Evolutionary conservation across 441 rosid species (phyloP).

Genomic region (Aquilaria agallochum): DNA sequence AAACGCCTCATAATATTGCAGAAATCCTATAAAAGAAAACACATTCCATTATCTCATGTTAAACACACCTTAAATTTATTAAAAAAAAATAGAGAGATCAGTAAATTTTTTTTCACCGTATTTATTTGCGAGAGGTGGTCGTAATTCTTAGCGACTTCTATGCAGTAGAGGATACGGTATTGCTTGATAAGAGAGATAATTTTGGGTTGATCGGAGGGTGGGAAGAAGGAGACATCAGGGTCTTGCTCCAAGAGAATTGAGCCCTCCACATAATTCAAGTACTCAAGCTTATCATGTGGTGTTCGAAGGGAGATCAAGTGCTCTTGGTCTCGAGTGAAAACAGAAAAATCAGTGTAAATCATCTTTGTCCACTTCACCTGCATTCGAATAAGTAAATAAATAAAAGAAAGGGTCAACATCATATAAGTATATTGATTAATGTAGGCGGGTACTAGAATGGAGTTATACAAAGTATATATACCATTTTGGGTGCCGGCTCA

Average conservation of each 20-base stretch:
- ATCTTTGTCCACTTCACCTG: conserved; percentile 85
- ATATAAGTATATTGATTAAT: no score
- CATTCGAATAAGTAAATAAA: background rate
- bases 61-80: no score
- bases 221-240: conserved; percentile 73
- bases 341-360: conserved; percentile 73
- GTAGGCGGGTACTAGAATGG: no score
- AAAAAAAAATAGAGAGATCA: no score
- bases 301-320: conserved; percentile 61
- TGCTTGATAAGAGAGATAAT: conserved; percentile 48
- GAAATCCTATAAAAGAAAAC: conserved; percentile 35
- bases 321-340: conserved; percentile 76
- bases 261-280: conserved; percentile 79
- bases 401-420: no score
- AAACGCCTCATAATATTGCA: conserved; percentile 32
- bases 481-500: conserved; percentile 72
- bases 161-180: conserved; percentile 68
- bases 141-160: conserved; percentile 77
- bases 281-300: conserved; percentile 26
- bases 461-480: conserved; percentile 13
- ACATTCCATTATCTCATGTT: no score
- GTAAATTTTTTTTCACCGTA: conserved; percentile 29
- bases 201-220: conserved; percentile 44
- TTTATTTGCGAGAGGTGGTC: conserved; percentile 28
- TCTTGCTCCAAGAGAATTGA: conserved; percentile 58